A percentile compares a stretch with the other conserved stretches of the same genome.
phyloP scores from a whole-genome alignment of 192 early-diverging fungal genomes.

The Diversispora eburnea region DNA sequence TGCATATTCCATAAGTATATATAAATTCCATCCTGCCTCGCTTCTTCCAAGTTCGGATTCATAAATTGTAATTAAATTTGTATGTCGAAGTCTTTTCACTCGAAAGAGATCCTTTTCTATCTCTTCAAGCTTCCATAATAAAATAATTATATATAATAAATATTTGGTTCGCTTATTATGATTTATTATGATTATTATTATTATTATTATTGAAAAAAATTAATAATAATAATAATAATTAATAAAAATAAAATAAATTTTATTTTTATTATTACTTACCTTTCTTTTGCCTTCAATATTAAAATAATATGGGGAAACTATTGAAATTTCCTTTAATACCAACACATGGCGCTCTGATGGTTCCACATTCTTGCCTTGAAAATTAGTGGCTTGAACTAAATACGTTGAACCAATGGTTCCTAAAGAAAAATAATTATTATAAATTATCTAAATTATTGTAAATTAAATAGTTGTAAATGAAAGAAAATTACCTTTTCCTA shows the following conservation, averaged over 20 bases:
- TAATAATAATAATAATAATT: too few species aligned
- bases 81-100: conserved; percentile 55
- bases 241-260: too few species aligned
- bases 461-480: not conserved
- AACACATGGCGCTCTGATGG: conserved; percentile 35
- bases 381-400: conserved; percentile 38
- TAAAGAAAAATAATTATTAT: conserved; percentile 15
- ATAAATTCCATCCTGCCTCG: conserved; percentile 39
- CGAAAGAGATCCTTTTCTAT: conserved; percentile 58
- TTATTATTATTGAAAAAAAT: not conserved
- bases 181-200: not conserved
- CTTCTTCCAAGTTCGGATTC: conserved; percentile 51
- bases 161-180: not conserved
- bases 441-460: not conserved
- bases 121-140: conserved; percentile 41
- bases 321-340: conserved; percentile 41
- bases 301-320: conserved; percentile 44
- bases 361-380: conserved; percentile 33
- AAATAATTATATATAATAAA: not conserved
- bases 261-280: not conserved
- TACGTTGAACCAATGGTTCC: conserved; percentile 40
- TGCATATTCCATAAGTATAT: conserved; percentile 53
- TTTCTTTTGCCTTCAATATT: conserved; percentile 53
- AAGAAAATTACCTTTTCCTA: conserved; percentile 27
- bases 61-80: conserved; percentile 55